These are phyloP conservation scores for Xylaria sp. DNA, from an alignment of 2,329 filamentous ascomycete species.

Conservation along the genomic window DNA sequence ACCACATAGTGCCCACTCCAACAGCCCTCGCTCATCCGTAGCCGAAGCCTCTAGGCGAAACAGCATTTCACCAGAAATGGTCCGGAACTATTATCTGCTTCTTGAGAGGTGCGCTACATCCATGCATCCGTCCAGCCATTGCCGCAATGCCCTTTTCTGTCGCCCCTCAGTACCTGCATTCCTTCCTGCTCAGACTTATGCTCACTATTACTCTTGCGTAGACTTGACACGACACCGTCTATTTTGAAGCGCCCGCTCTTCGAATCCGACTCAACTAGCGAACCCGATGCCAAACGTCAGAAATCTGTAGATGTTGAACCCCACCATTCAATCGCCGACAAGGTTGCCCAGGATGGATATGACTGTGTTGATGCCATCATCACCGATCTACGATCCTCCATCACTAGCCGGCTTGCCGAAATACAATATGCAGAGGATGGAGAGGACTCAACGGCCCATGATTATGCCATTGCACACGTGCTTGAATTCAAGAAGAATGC, in stretches of 20 bases:
- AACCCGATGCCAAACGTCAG: conserved; percentile 65
- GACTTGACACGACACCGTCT: conserved; percentile 59
- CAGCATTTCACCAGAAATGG: conserved; percentile 32
- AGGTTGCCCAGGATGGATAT: conserved; percentile 58
- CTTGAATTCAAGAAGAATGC: conserved; percentile 66
- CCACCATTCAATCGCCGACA: conserved; percentile 57
- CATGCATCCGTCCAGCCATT: conserved; percentile 4
- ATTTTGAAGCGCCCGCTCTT: conserved; percentile 61
- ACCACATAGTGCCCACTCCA: conserved; percentile 27
- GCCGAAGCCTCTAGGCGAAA: conserved; percentile 22
- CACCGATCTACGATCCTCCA: conserved; percentile 57
- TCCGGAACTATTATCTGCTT: conserved; percentile 40
- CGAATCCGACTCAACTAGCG: conserved; percentile 49
- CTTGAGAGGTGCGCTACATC: conserved; percentile 38
- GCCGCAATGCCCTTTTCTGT: background rate
- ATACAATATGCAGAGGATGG: conserved; percentile 40
- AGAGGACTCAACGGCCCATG: conserved; percentile 37
- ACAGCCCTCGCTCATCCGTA: conserved; percentile 8
- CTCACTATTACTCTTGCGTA: conserved; percentile 38
- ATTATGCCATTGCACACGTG: conserved; percentile 51
- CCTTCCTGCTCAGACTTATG: background rate
- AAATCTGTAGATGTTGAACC: conserved; percentile 56
- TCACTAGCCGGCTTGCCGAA: conserved; percentile 55
- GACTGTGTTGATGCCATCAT: conserved; percentile 69
- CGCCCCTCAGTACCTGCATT: background rate